Conservation (phyloP, 2,329 filamentous ascomycete genomes). For the Hyphodiscus sp. region DNA sequence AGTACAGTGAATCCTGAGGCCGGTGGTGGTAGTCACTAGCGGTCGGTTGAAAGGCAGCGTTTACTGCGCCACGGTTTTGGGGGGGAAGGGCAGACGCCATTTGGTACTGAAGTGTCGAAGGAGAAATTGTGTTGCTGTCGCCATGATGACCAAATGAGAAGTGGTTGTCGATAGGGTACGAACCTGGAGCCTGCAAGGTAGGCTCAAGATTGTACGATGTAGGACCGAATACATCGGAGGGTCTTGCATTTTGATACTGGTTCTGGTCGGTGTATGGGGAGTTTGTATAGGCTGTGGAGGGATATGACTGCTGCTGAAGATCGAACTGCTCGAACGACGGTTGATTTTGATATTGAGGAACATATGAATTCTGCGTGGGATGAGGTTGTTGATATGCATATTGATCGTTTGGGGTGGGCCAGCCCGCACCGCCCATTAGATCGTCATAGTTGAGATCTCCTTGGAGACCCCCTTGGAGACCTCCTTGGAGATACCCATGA, state of each 20-base stretch:
- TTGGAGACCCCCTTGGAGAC: constrained; percentile 22
- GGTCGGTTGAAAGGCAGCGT: constrained; percentile 17
- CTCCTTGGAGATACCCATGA: constrained; percentile 22
- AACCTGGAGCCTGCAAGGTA: constrained; percentile 19
- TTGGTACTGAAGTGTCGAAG: constrained; percentile 27
- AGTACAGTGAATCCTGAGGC: constrained; percentile 13
- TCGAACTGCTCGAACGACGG: constrained; percentile 22
- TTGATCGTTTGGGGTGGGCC: constrained; percentile 19
- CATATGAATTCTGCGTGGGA: constrained; percentile 17
- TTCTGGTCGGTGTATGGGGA: constrained; percentile 20
- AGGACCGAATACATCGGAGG: constrained; percentile 21
- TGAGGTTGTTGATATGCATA: constrained; percentile 19
- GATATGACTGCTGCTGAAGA: constrained; percentile 23
- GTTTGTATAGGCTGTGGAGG: constrained; percentile 19
- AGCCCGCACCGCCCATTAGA: constrained; percentile 20
- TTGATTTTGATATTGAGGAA: constrained; percentile 16
- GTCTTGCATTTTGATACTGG: constrained; percentile 23
- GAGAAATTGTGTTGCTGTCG: constrained; percentile 23
- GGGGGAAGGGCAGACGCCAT: constrained; percentile 15
- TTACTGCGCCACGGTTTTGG: constrained; percentile 14
- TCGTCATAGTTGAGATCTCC: constrained; percentile 26
- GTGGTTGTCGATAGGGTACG: constrained; percentile 20
- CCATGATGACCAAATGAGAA: constrained; percentile 21
- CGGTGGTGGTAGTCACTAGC: constrained; percentile 15
- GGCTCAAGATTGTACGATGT: constrained; percentile 22